phyloP scores from a whole-genome alignment of 768 basidiomycete species.

The Boletus reticuloceps region DNA sequence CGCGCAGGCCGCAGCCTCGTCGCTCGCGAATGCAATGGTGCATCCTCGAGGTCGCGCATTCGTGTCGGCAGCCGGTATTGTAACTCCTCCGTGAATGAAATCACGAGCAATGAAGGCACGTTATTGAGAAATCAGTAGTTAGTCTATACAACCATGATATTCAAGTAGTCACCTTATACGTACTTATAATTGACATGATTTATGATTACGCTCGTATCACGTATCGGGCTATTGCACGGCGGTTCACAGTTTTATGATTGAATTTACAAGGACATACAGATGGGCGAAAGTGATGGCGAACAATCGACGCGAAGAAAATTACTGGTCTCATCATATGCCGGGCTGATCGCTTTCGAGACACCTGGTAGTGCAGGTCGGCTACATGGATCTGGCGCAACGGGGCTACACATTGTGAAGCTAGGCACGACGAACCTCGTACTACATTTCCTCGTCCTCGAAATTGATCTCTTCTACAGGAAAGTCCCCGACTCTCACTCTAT shows the following conservation, averaged over 20 bases:
- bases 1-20: constrained; percentile 20
- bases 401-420: neutral
- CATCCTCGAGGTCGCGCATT: neutral
- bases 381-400: neutral
- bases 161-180: neutral
- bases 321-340: too few species aligned
- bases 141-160: neutral
- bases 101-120: too few species aligned
- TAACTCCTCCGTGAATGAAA: neutral
- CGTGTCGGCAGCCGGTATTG: neutral
- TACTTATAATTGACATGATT: neutral
- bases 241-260: neutral
- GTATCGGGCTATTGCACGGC: neutral
- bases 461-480: constrained; percentile 82
- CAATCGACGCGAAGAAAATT: neutral
- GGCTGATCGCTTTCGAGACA: too few species aligned
- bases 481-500: constrained; percentile 79
- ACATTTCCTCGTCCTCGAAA: constrained; percentile 78
- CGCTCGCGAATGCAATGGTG: constrained; percentile 8
- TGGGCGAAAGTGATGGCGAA: neutral
- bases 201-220: too few species aligned
- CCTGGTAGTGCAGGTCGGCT: neutral
- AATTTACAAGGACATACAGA: neutral
- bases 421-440: constrained; percentile 5
- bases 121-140: neutral